A percentile compares a stretch with the other conserved stretches of the same genome.
These are phyloP conservation scores for Orbilia brochopaga DNA, from an alignment of 2,329 filamentous ascomycete species.

Conservation along the genomic window DNA sequence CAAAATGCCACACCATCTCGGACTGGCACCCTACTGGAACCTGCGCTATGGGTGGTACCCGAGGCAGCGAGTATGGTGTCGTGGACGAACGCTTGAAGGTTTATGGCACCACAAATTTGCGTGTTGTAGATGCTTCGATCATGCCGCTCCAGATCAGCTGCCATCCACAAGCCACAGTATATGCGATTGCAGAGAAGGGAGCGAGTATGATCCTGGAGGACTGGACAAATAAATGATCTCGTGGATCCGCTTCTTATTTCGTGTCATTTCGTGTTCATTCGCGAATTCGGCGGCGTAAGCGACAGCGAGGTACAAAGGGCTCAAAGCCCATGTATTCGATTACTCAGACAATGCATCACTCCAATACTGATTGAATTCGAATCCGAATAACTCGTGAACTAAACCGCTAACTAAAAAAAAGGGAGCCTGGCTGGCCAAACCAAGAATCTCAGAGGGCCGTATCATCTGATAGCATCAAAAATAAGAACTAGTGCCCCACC, in stretches of 20 bases:
- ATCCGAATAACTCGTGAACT: too few species aligned
- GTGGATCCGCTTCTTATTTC: neutral
- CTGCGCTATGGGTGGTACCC: slow-evolving; percentile 59
- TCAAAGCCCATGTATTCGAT: too few species aligned
- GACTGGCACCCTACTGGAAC: slow-evolving; percentile 60
- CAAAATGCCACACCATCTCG: slow-evolving; percentile 57
- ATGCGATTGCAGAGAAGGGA: slow-evolving; percentile 45
- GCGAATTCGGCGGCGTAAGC: neutral
- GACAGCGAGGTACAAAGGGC: too few species aligned
- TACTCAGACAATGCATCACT: too few species aligned
- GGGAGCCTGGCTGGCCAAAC: too few species aligned
- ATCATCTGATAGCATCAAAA: too few species aligned
- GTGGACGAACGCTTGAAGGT: slow-evolving; percentile 61
- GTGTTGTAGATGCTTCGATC: slow-evolving; percentile 58
- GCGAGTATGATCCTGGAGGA: slow-evolving; percentile 51
- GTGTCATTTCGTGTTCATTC: neutral
- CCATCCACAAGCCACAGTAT: slow-evolving; percentile 53
- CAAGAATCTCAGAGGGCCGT: too few species aligned
- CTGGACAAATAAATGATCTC: neutral
- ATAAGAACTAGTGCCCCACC: too few species aligned
- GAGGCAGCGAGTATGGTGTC: slow-evolving; percentile 58
- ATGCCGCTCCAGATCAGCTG: slow-evolving; percentile 45
- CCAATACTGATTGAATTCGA: too few species aligned
- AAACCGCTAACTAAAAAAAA: too few species aligned
- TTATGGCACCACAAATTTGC: slow-evolving; percentile 60